These are phyloP conservation scores for Rutstroemia sp. DNA, from an alignment of 2,329 filamentous ascomycete genomes.

Conservation along the genomic window DNA sequence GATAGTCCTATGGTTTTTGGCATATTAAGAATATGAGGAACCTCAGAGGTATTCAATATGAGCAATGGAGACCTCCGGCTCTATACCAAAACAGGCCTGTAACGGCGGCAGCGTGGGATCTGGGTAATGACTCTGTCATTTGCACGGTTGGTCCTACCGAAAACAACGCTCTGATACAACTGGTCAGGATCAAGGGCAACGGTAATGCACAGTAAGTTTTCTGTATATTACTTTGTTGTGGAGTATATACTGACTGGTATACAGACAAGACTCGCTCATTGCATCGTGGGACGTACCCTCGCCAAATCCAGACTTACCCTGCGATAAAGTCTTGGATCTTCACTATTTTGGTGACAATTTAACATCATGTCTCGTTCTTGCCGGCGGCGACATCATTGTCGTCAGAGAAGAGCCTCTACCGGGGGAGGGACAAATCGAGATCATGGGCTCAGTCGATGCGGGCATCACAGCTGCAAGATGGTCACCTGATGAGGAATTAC, in stretches of 20 bases:
- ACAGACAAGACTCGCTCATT: conserved; percentile 39
- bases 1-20: not conserved
- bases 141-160: conserved; percentile 77
- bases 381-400: conserved; percentile 84
- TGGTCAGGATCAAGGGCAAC: conserved; percentile 48
- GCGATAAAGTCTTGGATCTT: conserved; percentile 69
- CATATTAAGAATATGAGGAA: conserved; percentile 63
- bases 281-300: conserved; percentile 86
- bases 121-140: conserved; percentile 67
- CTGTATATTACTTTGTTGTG: not conserved
- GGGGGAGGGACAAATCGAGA: conserved; percentile 78
- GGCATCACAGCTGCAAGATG: conserved; percentile 85
- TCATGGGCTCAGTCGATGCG: conserved; percentile 87
- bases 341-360: conserved; percentile 79
- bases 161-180: conserved; percentile 63
- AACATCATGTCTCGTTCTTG: conserved; percentile 74
- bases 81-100: conserved; percentile 45
- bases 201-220: conserved; percentile 27
- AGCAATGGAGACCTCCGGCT: conserved; percentile 52
- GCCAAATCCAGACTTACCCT: conserved; percentile 65
- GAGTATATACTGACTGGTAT: conserved; percentile 26
- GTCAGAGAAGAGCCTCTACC: conserved; percentile 64
- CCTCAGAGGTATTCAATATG: conserved; percentile 69
- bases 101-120: conserved; percentile 81
- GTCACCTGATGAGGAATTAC: conserved; percentile 91